Percentiles rank a stretch among this genome's conserved stretches.
Conservation (phyloP, 129 eudicot genomes). For the Glebionis coronaria region DNA sequence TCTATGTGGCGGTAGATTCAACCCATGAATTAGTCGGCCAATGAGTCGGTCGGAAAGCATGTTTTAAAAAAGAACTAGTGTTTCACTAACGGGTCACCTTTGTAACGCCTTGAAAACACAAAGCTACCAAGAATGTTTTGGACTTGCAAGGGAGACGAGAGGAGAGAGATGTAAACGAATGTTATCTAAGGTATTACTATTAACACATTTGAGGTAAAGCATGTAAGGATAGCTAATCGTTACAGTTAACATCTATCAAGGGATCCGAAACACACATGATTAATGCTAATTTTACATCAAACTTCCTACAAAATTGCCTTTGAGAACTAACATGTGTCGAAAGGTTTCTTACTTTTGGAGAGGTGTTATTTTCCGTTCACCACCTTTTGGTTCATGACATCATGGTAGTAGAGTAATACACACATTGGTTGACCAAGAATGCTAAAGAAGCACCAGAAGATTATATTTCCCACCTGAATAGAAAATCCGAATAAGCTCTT, state of each 20-base stretch:
- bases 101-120: too few species aligned
- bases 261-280: constrained; percentile 3
- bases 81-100: too few species aligned
- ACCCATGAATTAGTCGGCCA: too few species aligned
- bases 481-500: not conserved
- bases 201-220: not conserved
- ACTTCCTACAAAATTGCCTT: constrained; percentile 35
- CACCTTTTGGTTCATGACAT: constrained; percentile 80
- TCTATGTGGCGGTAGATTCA: too few species aligned
- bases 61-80: too few species aligned
- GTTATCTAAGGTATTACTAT: not conserved
- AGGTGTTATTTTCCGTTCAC: constrained; percentile 29
- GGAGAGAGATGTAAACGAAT: not conserved
- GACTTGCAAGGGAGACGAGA: not conserved
- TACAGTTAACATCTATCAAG: constrained; percentile 12
- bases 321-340: constrained; percentile 13
- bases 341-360: not conserved
- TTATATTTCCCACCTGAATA: constrained; percentile 88
- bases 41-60: too few species aligned
- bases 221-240: not conserved
- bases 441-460: constrained; percentile 93
- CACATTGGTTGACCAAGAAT: constrained; percentile 97
- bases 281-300: not conserved
- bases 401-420: constrained; percentile 90
- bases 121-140: not conserved